Evolutionary conservation across 208 protist species (phyloP).

Genomic region (Trypanosoma conorhini): DNA sequence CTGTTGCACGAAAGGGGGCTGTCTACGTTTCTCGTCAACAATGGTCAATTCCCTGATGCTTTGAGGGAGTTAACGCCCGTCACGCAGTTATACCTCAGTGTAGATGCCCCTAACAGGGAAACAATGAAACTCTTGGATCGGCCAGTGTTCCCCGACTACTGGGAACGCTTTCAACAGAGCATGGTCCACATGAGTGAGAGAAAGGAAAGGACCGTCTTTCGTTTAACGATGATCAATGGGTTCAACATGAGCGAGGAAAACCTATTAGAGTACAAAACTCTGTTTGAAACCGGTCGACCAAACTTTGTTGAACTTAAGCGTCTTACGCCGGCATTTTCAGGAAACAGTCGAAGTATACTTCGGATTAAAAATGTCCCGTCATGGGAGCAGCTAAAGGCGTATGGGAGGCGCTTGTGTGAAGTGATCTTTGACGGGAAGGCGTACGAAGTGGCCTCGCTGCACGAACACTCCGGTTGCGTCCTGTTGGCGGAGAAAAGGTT

Average conservation of each 20-base stretch:
- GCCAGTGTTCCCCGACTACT: slow-evolving; percentile 93
- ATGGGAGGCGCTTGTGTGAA: slow-evolving; percentile 61
- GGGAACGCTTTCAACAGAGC: slow-evolving; percentile 93
- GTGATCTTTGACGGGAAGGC: slow-evolving; percentile 50
- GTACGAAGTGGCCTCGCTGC: slow-evolving; percentile 80
- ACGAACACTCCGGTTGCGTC: slow-evolving; percentile 91
- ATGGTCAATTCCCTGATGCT: slow-evolving; percentile 91
- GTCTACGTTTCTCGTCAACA: slow-evolving; percentile 95
- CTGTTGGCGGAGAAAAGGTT: slow-evolving; percentile 82
- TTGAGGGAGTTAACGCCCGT: slow-evolving; percentile 66
- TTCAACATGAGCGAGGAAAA: slow-evolving; percentile 93
- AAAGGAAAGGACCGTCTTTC: slow-evolving; percentile 95
- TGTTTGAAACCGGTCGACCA: slow-evolving; percentile 87
- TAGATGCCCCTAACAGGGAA: slow-evolving; percentile 91
- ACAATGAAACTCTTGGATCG: slow-evolving; percentile 92
- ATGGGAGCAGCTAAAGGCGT: slow-evolving; percentile 86
- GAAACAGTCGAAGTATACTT: slow-evolving; percentile 72
- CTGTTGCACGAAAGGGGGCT: slow-evolving; percentile 78
- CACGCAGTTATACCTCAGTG: slow-evolving; percentile 95
- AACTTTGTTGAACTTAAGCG: slow-evolving; percentile 96
- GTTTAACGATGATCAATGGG: slow-evolving; percentile 96
- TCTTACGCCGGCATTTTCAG: slow-evolving; percentile 92
- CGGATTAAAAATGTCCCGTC: slow-evolving; percentile 94
- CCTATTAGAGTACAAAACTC: slow-evolving; percentile 84
- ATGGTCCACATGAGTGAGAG: slow-evolving; percentile 88